These are phyloP conservation scores for Cinnamomum chago DNA, from an alignment of 164 flowering plant genomes.

Conservation along the genomic window DNA sequence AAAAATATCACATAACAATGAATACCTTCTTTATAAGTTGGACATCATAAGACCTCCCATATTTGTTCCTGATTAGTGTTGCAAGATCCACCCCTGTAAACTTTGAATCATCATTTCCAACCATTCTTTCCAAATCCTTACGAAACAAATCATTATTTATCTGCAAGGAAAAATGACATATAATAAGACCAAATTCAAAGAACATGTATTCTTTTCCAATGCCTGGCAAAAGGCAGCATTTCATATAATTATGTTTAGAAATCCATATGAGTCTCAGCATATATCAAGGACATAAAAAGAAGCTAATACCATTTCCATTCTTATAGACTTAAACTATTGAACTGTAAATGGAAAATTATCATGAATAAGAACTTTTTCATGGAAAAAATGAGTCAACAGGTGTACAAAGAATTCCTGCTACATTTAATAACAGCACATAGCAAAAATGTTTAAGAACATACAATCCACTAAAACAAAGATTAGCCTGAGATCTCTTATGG, in stretches of 20 bases:
- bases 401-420: background rate
- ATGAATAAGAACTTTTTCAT: background rate
- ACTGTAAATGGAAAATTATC: background rate
- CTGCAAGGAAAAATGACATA: conserved; percentile 30
- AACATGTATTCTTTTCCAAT: background rate
- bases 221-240: background rate
- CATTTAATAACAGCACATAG: background rate
- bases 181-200: background rate
- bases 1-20: background rate
- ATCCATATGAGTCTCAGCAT: no score
- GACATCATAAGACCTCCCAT: conserved; percentile 94
- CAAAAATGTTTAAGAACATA: background rate
- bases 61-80: conserved; percentile 84
- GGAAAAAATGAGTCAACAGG: background rate
- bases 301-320: no score
- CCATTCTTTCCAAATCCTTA: conserved; percentile 70
- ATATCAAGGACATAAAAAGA: no score
- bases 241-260: no score
- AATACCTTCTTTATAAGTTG: conserved; percentile 88
- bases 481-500: background rate
- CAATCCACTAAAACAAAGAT: background rate
- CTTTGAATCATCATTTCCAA: conserved; percentile 77
- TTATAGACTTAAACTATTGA: background rate
- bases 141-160: conserved; percentile 47
- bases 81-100: conserved; percentile 91